Conservation (phyloP, 176 grass and related monocot genomes). For the Poa pratensis region DNA sequence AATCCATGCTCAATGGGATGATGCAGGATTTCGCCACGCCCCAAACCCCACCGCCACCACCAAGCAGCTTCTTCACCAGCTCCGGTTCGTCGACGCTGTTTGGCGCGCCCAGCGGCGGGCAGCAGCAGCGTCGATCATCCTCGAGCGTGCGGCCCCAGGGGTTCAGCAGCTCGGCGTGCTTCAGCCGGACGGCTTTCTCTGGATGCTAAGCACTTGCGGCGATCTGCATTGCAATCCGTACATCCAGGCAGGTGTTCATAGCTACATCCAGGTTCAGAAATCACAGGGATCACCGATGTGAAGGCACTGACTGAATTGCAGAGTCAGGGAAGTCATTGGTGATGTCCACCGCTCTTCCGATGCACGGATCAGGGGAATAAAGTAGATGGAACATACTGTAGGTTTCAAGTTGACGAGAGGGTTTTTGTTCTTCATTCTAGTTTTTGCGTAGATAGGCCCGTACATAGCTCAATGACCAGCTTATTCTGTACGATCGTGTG, state of each 20-base stretch:
- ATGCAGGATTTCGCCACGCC: slow-evolving; percentile 50
- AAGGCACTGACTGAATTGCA: background rate
- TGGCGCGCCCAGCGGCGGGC: background rate
- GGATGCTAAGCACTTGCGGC: slow-evolving; percentile 7
- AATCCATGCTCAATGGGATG: slow-evolving; percentile 72
- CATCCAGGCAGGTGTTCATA: background rate
- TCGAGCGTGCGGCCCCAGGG: slow-evolving; percentile 24
- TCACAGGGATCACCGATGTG: background rate
- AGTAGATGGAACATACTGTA: background rate
- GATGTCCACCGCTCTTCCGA: background rate
- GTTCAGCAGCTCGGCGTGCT: slow-evolving; percentile 33
- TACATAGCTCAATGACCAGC: background rate
- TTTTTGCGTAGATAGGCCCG: background rate
- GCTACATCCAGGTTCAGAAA: background rate
- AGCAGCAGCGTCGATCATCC: background rate
- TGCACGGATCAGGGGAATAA: slow-evolving; percentile 16
- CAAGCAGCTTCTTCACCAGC: slow-evolving; percentile 32
- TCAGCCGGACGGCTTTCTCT: slow-evolving; percentile 44
- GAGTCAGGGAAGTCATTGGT: background rate
- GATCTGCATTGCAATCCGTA: background rate
- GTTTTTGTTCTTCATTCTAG: background rate
- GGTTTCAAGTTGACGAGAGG: background rate
- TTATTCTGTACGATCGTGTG: background rate
- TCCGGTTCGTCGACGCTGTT: background rate
- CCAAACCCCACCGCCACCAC: background rate